These are phyloP conservation scores for Fusarium veterinarium DNA, from an alignment of 2,329 filamentous ascomycete genomes.

Conservation along the genomic window DNA sequence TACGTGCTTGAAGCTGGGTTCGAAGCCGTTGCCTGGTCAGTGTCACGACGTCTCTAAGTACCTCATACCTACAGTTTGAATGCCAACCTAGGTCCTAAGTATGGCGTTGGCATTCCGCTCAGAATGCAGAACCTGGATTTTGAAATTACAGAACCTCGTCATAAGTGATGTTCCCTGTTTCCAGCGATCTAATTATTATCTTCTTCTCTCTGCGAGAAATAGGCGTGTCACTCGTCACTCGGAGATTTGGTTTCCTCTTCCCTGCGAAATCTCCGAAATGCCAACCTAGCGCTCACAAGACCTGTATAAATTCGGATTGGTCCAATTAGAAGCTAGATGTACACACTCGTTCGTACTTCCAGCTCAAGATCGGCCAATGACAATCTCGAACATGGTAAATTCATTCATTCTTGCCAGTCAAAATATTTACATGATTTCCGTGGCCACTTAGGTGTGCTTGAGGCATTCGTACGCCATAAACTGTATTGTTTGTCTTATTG, in stretches of 20 bases:
- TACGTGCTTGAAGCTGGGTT: conserved; percentile 5
- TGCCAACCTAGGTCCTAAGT: neutral
- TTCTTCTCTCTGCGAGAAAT: neutral
- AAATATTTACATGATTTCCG: neutral
- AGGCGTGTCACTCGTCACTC: conserved; percentile 25
- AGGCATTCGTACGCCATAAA: neutral
- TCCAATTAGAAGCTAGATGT: conserved; percentile 32
- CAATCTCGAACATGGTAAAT: conserved; percentile 4
- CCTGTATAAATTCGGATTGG: conserved; percentile 13
- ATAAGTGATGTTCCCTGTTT: conserved; percentile 30
- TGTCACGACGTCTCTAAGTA: conserved; percentile 8
- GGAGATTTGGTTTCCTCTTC: conserved; percentile 42
- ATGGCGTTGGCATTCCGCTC: conserved; percentile 14
- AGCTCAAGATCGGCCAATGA: conserved; percentile 20
- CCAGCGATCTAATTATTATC: neutral
- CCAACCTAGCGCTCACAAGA: conserved; percentile 33
- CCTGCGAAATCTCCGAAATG: conserved; percentile 37
- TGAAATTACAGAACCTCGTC: conserved; percentile 17
- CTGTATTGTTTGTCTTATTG: neutral
- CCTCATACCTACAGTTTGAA: neutral
- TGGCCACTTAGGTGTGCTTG: neutral
- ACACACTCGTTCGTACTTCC: conserved; percentile 19
- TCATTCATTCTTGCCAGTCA: neutral
- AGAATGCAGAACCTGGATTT: neutral
- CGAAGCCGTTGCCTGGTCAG: conserved; percentile 21